phyloP scores from a whole-genome alignment of 2,329 filamentous ascomycete genomes.

The Aphanocladium album region DNA sequence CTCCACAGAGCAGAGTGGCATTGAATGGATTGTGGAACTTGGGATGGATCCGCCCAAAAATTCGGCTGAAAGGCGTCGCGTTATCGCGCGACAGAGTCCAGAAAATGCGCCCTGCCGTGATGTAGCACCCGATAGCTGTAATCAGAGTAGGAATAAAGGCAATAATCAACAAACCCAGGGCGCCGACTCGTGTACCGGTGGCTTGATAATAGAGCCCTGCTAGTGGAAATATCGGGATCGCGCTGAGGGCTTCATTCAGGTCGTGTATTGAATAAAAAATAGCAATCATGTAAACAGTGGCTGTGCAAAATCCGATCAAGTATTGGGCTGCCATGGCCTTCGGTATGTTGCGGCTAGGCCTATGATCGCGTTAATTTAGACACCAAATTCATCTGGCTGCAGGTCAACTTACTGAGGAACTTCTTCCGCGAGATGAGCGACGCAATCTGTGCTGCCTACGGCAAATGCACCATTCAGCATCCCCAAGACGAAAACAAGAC shows the following conservation, averaged over 20 bases:
- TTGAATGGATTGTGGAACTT: conserved; percentile 48
- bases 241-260: conserved; percentile 40
- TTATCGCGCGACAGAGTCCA: conserved; percentile 11
- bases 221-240: conserved; percentile 46
- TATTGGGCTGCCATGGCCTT: conserved; percentile 40
- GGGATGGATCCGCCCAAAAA: conserved; percentile 38
- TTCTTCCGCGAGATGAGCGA: conserved; percentile 61
- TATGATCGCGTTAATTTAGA: not conserved
- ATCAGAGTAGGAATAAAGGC: conserved; percentile 4
- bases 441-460: conserved; percentile 61
- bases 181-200: conserved; percentile 35
- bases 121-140: conserved; percentile 9
- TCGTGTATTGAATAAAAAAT: conserved; percentile 46
- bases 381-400: not conserved
- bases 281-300: conserved; percentile 38
- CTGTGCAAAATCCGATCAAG: conserved; percentile 36
- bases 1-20: conserved; percentile 46
- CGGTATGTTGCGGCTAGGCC: conserved; percentile 37
- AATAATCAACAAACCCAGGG: conserved; percentile 30
- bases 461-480: conserved; percentile 63
- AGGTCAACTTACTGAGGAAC: conserved; percentile 38
- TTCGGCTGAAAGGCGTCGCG: conserved; percentile 4
- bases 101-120: conserved; percentile 8
- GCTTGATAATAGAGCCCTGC: conserved; percentile 53
- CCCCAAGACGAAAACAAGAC: conserved; percentile 36